Base-by-base conservation (phyloP, 2,329 filamentous ascomycete species). In the Fusarium proliferatum region DNA sequence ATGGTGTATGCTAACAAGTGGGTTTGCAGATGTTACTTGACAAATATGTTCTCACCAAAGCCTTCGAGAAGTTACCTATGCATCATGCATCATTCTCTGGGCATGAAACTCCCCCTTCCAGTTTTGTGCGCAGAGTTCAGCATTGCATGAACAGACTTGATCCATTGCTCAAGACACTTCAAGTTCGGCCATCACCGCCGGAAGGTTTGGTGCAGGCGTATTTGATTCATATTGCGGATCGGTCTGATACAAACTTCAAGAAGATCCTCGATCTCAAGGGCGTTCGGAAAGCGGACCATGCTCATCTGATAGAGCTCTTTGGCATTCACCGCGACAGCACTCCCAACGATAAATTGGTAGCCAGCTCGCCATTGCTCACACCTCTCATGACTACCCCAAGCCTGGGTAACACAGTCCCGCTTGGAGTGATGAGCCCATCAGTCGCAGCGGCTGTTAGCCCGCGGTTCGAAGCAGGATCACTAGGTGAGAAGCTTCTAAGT, bases 221-320 rank as follows among this genome's bases (percentile, higher is more conserved):
- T 81, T 91, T 99, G 39, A 97, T 98, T 82, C 96, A 98, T 84
- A 96, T 99, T 74, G 95, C 91, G 75, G 96, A 99, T 85, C 92
- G 93, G 63, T 97, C 93, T 72, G 96, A 98, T 80, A 89, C 90
- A 78, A 99, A 99, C 84, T 99, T 99, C 88, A 92, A 92, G 80
- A 98, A 98, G 84, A 93, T 99, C 67, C 90, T 99, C 51, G 96
- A 99, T 57, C 88, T 99, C 72, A 99, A 99, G 82, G 96, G 96
- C 52, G 92, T 99, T 67, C 90, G 92, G 71, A 96, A 95, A 79
- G 86, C 89, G 69, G 96, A 99, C 69, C 94, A 98, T 79, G 85
- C 88, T 6, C 90, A 94, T 71, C 90, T 98, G 5, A 84, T 97
- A 39, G 96, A 99, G 81, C 88, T 98, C 8, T 98, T 98, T 84